These are phyloP conservation scores for Schwanniomyces sp. DNA, from an alignment of 805 yeast genomes.

Conservation along the genomic window DNA sequence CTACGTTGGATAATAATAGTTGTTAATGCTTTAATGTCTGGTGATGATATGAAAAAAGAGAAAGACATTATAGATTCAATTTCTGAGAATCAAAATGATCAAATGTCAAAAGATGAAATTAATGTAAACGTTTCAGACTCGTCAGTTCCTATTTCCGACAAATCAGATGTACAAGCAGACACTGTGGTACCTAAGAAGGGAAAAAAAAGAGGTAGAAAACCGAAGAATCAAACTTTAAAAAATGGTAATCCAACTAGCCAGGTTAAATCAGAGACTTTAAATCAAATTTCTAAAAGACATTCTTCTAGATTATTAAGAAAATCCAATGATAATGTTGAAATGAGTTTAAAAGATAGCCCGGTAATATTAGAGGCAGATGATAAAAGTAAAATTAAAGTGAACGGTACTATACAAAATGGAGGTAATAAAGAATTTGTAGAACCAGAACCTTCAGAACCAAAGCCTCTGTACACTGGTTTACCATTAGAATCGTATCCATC, in stretches of 20 bases:
- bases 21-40: not conserved
- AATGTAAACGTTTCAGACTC: not conserved
- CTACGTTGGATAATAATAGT: not conserved
- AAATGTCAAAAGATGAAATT: not conserved
- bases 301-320: not conserved
- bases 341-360: constrained; percentile 9
- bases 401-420: constrained; percentile 11
- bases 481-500: constrained; percentile 73
- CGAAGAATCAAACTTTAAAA: not conserved
- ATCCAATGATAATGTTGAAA: not conserved
- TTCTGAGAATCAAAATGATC: not conserved
- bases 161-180: not conserved
- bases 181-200: not conserved
- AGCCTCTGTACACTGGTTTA: constrained; percentile 67
- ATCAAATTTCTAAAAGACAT: not conserved
- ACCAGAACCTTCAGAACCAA: constrained; percentile 55
- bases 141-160: not conserved
- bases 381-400: not conserved
- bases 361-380: constrained; percentile 6
- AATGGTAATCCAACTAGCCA: not conserved
- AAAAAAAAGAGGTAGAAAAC: not conserved
- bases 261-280: not conserved
- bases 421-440: constrained; percentile 46
- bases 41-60: not conserved
- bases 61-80: not conserved